A percentile compares a stretch with the other conserved stretches of the same genome.
These are phyloP conservation scores for Pholiota conissans DNA, from an alignment of 768 basidiomycete genomes.

Conservation along the genomic window DNA sequence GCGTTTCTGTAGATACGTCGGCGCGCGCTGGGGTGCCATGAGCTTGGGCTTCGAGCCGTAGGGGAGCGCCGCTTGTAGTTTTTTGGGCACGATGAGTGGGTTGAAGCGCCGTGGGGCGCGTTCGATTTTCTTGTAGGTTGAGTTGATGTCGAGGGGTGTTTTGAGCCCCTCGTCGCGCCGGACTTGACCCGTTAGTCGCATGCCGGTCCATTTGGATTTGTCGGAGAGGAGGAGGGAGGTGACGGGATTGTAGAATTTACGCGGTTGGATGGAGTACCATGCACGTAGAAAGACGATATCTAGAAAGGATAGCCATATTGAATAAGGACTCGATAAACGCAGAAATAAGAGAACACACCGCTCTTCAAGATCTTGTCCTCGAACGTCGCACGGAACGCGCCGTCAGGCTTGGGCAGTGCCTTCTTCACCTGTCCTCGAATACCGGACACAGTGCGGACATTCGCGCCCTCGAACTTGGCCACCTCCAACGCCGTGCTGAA, in stretches of 20 bases:
- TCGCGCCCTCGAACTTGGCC: conserved; percentile 99
- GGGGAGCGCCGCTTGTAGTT: conserved; percentile 87
- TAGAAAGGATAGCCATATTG: conserved; percentile 26
- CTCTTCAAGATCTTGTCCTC: conserved; percentile 98
- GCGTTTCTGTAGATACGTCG: conserved; percentile 92
- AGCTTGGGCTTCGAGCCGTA: conserved; percentile 91
- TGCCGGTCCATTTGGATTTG: conserved; percentile 86
- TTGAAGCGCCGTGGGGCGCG: conserved; percentile 87
- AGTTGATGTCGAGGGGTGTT: conserved; percentile 80
- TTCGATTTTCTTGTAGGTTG: conserved; percentile 83
- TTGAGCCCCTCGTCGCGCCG: conserved; percentile 83
- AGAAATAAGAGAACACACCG: conserved; percentile 51
- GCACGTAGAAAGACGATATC: conserved; percentile 95
- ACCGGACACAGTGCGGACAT: conserved; percentile 91
- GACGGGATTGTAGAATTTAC: conserved; percentile 96
- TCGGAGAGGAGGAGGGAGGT: conserved; percentile 85
- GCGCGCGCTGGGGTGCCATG: conserved; percentile 67
- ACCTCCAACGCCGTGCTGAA: conserved; percentile 92
- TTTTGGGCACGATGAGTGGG: conserved; percentile 82
- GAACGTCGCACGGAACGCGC: conserved; percentile 94
- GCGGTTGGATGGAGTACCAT: conserved; percentile 95
- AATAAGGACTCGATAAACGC: neutral
- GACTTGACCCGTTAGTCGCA: conserved; percentile 94
- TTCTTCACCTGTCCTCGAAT: conserved; percentile 98
- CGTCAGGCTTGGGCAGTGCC: conserved; percentile 91